Conservation (phyloP, 306 rosid genomes). For the Ochetophila trinervis region DNA sequence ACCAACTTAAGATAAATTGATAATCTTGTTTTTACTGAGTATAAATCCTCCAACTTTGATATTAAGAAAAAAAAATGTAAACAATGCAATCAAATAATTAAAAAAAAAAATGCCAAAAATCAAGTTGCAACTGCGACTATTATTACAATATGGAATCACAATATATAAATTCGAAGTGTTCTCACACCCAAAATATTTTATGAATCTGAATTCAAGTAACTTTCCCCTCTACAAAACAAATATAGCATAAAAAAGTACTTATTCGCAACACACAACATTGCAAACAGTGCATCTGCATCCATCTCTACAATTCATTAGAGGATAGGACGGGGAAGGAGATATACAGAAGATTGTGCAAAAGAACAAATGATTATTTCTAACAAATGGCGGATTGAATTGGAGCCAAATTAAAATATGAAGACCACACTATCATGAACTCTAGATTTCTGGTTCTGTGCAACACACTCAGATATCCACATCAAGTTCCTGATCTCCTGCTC, state of each 20-base stretch:
- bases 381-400: neutral
- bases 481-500: slow-evolving; percentile 96
- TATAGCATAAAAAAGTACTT: slow-evolving; percentile 13
- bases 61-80: too few relatives aligned
- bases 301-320: slow-evolving; percentile 23
- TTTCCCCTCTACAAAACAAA: slow-evolving; percentile 1
- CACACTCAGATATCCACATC: slow-evolving; percentile 98
- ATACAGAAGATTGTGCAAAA: slow-evolving; percentile 41
- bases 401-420: slow-evolving; percentile 68
- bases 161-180: slow-evolving; percentile 6
- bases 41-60: neutral
- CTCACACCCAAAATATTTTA: slow-evolving; percentile 15
- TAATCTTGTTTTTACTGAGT: too few relatives aligned
- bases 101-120: neutral
- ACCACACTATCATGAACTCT: slow-evolving; percentile 97
- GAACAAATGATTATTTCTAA: slow-evolving; percentile 19
- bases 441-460: slow-evolving; percentile 97
- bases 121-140: slow-evolving; percentile 4
- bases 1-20: too few relatives aligned
- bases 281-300: slow-evolving; percentile 26
- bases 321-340: slow-evolving; percentile 30
- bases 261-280: slow-evolving; percentile 33
- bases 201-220: slow-evolving; percentile 10
- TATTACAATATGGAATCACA: slow-evolving; percentile 1
- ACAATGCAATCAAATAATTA: neutral